Evolutionary conservation across 1,284 basidiomycete genomes (phyloP).

Genomic region (Lignosus rhinocerotis): DNA sequence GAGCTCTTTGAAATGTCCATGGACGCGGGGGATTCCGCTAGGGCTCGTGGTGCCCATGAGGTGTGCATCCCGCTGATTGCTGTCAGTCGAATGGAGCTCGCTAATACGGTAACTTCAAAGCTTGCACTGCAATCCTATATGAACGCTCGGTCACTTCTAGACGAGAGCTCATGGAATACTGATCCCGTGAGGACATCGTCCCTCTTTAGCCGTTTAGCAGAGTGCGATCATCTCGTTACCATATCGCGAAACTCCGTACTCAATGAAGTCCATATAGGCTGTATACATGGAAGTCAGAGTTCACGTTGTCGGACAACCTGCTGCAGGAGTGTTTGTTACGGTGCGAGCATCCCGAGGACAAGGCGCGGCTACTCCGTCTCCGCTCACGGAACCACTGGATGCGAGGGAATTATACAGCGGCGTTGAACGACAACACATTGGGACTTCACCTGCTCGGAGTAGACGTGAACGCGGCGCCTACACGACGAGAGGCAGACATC

Average conservation of each 20-base stretch:
- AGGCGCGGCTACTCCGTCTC: constrained; percentile 55
- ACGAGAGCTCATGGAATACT: constrained; percentile 52
- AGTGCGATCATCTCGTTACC: constrained; percentile 44
- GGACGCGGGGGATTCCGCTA: constrained; percentile 68
- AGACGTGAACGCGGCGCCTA: constrained; percentile 54
- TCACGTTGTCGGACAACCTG: constrained; percentile 49
- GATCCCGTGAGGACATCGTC: constrained; percentile 50
- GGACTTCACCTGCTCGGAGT: constrained; percentile 64
- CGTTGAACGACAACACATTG: constrained; percentile 56
- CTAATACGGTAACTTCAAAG: constrained; percentile 32
- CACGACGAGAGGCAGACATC: constrained; percentile 51
- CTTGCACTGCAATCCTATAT: constrained; percentile 60
- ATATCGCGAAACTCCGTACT: not conserved
- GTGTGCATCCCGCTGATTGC: constrained; percentile 34
- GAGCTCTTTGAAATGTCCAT: constrained; percentile 60
- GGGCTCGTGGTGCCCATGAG: constrained; percentile 71
- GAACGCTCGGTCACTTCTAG: constrained; percentile 56
- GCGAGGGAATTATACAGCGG: constrained; percentile 54
- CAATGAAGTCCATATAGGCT: constrained; percentile 38
- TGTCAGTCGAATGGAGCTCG: not conserved
- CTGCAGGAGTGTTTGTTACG: constrained; percentile 53
- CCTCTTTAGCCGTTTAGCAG: constrained; percentile 56
- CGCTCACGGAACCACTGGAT: constrained; percentile 65
- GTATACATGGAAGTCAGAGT: constrained; percentile 65
- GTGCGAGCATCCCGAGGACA: constrained; percentile 51